Conservation (phyloP, 345 rosid species). For the Lenwebbia sp. region DNA sequence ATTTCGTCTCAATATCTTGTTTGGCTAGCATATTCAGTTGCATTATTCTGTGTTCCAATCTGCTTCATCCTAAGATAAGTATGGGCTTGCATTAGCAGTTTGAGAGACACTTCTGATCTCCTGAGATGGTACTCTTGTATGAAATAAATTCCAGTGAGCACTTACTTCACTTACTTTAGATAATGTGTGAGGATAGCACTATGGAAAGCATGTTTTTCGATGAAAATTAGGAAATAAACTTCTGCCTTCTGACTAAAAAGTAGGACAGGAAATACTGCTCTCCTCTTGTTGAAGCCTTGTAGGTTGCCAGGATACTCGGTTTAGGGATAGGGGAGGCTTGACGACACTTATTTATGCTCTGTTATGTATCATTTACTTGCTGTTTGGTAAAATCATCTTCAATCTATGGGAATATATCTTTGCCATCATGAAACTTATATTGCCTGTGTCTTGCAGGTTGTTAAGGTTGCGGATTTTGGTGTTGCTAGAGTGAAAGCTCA, state of each 20-base stretch:
- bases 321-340: neutral
- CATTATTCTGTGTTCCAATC: neutral
- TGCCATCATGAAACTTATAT: neutral
- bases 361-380: neutral
- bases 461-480: slow-evolving; percentile 98
- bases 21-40: neutral
- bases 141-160: neutral
- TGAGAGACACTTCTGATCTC: neutral
- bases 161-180: neutral
- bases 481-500: slow-evolving; percentile 94
- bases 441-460: slow-evolving; percentile 36
- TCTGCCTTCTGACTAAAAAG: neutral
- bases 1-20: neutral
- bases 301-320: neutral
- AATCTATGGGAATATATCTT: neutral
- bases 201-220: neutral
- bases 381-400: neutral
- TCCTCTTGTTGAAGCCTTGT: neutral
- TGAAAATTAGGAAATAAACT: neutral
- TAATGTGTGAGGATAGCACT: neutral
- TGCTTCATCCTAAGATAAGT: neutral
- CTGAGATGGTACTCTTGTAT: neutral
- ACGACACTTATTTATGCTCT: neutral
- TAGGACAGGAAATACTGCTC: neutral
- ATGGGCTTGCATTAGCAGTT: neutral